Evolutionary conservation across 2,329 filamentous ascomycete species (phyloP).

Genomic region (Leptographium lundbergii): DNA sequence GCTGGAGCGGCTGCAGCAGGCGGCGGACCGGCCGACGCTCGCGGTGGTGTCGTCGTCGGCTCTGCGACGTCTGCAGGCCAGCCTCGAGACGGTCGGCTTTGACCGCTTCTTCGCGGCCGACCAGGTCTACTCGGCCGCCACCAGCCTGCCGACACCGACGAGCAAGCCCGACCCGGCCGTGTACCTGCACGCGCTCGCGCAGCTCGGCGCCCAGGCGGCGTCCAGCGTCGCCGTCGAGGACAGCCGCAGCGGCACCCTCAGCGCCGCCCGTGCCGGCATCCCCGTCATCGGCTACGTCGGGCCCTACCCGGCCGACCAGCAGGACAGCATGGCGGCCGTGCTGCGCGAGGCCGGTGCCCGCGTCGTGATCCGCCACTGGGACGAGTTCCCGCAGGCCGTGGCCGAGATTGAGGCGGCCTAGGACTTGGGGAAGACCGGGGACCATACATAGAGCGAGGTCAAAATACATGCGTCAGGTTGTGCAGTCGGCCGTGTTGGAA

Average conservation of each 20-base stretch:
- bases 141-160: slow-evolving; percentile 64
- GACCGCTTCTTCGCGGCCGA: slow-evolving; percentile 65
- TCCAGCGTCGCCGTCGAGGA: slow-evolving; percentile 80
- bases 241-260: slow-evolving; percentile 72
- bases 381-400: slow-evolving; percentile 36
- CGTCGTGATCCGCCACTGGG: slow-evolving; percentile 49
- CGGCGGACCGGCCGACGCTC: slow-evolving; percentile 50
- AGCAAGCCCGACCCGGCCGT: slow-evolving; percentile 86
- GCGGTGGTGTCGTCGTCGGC: slow-evolving; percentile 75
- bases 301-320: slow-evolving; percentile 51
- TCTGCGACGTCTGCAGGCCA: slow-evolving; percentile 63
- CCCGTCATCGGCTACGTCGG: slow-evolving; percentile 77
- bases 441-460: no score
- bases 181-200: slow-evolving; percentile 66
- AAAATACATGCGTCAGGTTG: neutral
- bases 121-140: slow-evolving; percentile 71
- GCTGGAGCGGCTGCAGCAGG: slow-evolving; percentile 49
- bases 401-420: slow-evolving; percentile 31
- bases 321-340: slow-evolving; percentile 51
- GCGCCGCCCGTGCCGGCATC: slow-evolving; percentile 62
- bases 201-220: slow-evolving; percentile 55
- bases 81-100: slow-evolving; percentile 66
- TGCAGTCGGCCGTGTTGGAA: neutral
- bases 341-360: slow-evolving; percentile 49
- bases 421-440: no score